Evolutionary conservation across 257 asterid species (phyloP), one percentile per base, ranked within the genome.

Genomic region (Solanum chaucha): DNA sequence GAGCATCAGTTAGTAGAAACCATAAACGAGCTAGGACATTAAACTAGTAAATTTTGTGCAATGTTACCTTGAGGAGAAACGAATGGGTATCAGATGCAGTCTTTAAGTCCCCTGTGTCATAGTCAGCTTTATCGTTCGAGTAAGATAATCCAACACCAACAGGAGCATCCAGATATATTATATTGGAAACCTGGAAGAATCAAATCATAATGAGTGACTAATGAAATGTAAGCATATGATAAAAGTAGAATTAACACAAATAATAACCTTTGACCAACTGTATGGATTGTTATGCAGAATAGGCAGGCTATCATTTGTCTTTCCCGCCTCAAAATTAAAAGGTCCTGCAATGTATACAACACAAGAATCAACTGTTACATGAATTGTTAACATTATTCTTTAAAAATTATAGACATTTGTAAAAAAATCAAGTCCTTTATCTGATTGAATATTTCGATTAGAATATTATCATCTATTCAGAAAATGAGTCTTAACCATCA

Each of bases 211-310:
- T 51, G 78, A 38, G 59, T 64, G 19, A 5, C 46, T 68, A 38
- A 12, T 68, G 28, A 87, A 71, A 6, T 36, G 70, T 64, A 32
- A 20, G 28, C 22, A 51, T 35, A 77, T 41, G 68, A 22, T 36
- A n/a, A 78, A 58, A 55, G 48, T 58, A 44, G 24, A 41, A 84
- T 87, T 20, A 64, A 46, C 61, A 88, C 36, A 86, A 86, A 89
- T 77, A 40, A 81, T 90, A 90, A 96, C 99, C 98, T 97, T 97
- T 77, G 99, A 87, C 99, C 99, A 97, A 92, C 96, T 94, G 92
- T 93, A 92, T 64, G 96, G 98, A 92, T 97, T 97, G 85, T 93
- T 95, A 88, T 94, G 98, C 90, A 97, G 88, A 55, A 90, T 89
- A 61, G 99, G 98, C 82, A 94, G 87, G 96, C 94, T 91, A 38